phyloP scores from a whole-genome alignment of 306 rosid species.

The Amphicarpaea edgeworthii region DNA sequence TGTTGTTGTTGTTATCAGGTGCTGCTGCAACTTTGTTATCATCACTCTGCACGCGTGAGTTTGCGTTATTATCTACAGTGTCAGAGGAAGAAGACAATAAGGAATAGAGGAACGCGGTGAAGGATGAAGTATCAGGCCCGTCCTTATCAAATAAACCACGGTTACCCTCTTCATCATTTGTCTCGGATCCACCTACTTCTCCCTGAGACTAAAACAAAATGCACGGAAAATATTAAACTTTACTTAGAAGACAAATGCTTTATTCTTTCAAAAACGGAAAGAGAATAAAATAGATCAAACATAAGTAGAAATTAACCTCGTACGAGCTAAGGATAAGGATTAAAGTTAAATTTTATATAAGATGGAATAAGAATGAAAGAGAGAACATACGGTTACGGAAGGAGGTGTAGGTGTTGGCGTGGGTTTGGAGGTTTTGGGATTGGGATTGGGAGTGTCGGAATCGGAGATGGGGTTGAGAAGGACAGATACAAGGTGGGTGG shows the following conservation, averaged over 20 bases:
- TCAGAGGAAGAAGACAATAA: constrained; percentile 69
- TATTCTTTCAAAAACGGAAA: not conserved
- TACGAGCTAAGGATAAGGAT: not conserved
- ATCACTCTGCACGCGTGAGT: constrained; percentile 50
- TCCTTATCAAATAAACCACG: constrained; percentile 56
- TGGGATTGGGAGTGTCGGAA: constrained; percentile 35
- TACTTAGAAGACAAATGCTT: not conserved
- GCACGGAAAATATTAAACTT: not conserved
- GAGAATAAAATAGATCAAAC: constrained; percentile 4
- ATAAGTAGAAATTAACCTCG: constrained; percentile 18
- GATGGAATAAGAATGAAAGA: constrained; percentile 19
- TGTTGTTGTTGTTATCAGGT: constrained; percentile 21
- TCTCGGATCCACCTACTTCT: constrained; percentile 56
- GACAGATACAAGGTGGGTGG: constrained; percentile 73
- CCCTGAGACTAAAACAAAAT: constrained; percentile 55
- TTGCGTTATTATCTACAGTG: constrained; percentile 52
- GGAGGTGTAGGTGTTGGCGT: constrained; percentile 48
- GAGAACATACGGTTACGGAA: constrained; percentile 70
- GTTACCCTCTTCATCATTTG: constrained; percentile 54
- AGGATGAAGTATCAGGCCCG: constrained; percentile 98
- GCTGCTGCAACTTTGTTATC: constrained; percentile 49
- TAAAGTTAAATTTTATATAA: not conserved
- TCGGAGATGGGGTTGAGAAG: constrained; percentile 91
- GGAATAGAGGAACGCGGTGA: constrained; percentile 84
- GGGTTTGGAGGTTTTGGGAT: constrained; percentile 59